Evolutionary conservation across 352 stramenopile genomes (phyloP), one percentile per base, ranked within the genome.

Genomic region (Plasmopara halstedii): DNA sequence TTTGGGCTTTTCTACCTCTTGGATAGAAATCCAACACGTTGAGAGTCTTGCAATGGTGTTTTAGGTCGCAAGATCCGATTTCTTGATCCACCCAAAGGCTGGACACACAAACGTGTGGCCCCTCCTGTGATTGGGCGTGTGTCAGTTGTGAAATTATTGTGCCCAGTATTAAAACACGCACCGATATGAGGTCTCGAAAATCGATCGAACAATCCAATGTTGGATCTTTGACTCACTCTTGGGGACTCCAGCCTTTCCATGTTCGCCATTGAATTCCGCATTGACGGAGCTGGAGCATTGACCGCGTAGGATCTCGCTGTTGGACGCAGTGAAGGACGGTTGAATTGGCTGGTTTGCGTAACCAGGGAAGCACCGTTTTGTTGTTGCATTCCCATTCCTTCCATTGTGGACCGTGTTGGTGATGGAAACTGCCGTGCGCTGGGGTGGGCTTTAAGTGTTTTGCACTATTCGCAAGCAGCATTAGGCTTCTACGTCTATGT

Each of bases 51-150:
- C 3, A 85, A 22, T n/a, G 78, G 78, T 2, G 74, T 89, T 47
- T 87, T 89, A 13, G 74, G 78, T 36, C 74, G 69, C 43, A 85
- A 35, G 7, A 87, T 79, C 2, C 72, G 70, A 42, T 65, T 70
- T 52, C 73, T 68, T 38, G 59, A 41, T 7, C 42, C 58, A 10
- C 62, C 56, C 0, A 88, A 53, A 25, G 62, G 54, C 32, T 84
- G 73, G 21, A 80, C 41, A 0, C 56, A 35, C 21, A 67, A 51
- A 13, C 68, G 68, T 20, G 50, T 56, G 11, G 56, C 29, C 6
- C 33, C 52, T 50, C 49, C 56, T 67, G 25, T 18, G 31, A 22
- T 14, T 10, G 40, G 18, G 26, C 13, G 17, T 15, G 21, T 21
- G 20, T 42, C 31, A 42, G 21, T 14, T 42, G 11, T 6, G 21